These are phyloP conservation scores for Scenedesmus sp. DNA, from an alignment of 163 green algal genomes.

Conservation along the genomic window DNA sequence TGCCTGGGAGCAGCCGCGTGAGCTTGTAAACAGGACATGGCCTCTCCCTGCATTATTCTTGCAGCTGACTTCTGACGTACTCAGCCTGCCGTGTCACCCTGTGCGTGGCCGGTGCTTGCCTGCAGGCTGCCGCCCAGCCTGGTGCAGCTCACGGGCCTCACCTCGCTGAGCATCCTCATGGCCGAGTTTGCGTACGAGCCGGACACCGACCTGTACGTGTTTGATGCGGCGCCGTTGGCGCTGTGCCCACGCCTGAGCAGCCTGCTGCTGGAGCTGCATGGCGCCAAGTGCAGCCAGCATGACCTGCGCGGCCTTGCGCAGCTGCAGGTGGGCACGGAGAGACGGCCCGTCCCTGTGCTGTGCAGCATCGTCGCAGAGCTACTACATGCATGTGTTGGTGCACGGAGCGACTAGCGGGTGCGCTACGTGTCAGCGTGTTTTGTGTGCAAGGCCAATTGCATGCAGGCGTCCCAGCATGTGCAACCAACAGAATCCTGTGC, in stretches of 20 bases:
- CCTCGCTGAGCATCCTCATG: constrained; percentile 15
- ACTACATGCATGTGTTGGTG: no score
- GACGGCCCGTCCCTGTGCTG: no score
- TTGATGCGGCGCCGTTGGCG: constrained; percentile 24
- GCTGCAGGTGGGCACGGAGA: constrained; percentile 19
- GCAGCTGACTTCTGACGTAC: neutral
- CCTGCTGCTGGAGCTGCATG: constrained; percentile 48
- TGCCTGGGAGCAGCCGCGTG: no score
- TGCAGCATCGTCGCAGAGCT: no score
- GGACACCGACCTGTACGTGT: constrained; percentile 33
- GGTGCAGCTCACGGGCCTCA: constrained; percentile 1
- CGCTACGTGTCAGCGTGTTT: no score
- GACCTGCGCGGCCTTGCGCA: constrained; percentile 39
- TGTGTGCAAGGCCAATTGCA: no score
- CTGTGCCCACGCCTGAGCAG: neutral
- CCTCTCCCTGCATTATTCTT: no score
- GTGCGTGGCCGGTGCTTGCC: neutral
- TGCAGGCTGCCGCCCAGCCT: constrained; percentile 26
- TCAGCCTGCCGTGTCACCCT: neutral
- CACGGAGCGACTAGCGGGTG: no score
- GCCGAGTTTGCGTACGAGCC: constrained; percentile 45
- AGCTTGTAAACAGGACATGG: no score
- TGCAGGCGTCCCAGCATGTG: no score
- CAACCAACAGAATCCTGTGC: no score
- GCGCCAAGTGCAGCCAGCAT: constrained; percentile 19